phyloP scores from a whole-genome alignment of 2,329 filamentous ascomycete genomes.

The Diplodia sapinea region DNA sequence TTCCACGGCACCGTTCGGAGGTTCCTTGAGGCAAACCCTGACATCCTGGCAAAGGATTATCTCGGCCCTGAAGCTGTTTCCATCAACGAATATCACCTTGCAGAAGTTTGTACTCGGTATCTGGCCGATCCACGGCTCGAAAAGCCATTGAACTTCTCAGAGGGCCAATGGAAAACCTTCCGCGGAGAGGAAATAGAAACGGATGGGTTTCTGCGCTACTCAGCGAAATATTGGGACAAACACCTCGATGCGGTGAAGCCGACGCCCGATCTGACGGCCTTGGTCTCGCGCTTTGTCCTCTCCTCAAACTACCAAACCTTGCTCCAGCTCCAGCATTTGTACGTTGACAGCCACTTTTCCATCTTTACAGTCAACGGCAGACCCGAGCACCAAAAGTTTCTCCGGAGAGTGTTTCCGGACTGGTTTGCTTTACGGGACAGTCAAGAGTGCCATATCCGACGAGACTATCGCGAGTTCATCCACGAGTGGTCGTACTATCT shows the following conservation, averaged over 20 bases:
- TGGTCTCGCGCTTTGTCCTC: conserved; percentile 25
- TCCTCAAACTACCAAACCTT: conserved; percentile 31
- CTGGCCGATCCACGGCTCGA: not conserved
- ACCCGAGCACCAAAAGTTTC: not conserved
- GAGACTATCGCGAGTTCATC: conserved; percentile 23
- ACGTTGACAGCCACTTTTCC: conserved; percentile 18
- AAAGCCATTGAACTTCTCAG: not conserved
- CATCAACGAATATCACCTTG: not conserved
- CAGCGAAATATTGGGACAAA: conserved; percentile 34
- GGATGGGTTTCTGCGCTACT: conserved; percentile 31
- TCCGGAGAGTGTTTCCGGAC: not conserved
- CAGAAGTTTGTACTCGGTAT: not conserved
- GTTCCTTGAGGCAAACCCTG: not conserved
- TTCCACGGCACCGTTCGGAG: not conserved
- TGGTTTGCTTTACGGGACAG: not conserved
- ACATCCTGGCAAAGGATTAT: not conserved
- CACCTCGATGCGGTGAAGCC: conserved; percentile 31
- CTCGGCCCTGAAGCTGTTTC: not conserved
- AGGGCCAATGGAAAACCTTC: conserved; percentile 1
- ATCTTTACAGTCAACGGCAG: not conserved
- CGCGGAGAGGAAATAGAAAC: conserved; percentile 4
- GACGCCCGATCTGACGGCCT: not conserved
- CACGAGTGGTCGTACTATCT: conserved; percentile 28
- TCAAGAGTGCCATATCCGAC: conserved; percentile 2
- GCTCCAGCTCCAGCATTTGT: conserved; percentile 30